Evolutionary conservation across 148 eudicot genomes (phyloP), one percentile per base, ranked within the genome.

Genomic region (Diospyros lotus): DNA sequence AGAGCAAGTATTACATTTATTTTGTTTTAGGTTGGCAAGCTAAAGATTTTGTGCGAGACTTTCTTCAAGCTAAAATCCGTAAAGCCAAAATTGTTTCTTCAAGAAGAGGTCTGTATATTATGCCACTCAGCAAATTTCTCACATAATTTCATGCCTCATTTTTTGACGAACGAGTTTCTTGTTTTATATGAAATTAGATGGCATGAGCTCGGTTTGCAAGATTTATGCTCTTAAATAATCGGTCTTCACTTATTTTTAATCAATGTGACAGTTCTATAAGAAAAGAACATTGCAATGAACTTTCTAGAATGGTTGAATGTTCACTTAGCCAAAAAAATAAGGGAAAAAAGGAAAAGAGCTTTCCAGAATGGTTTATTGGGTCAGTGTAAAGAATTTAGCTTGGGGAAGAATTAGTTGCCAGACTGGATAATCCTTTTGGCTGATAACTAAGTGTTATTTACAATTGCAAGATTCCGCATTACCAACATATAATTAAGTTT

Each of bases 41-140:
- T 95, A 81, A 95, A 95, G 92, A 95, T 84, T 78, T 92, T 96
- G 42, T 89, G 97, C 39, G 90, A 88, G 86, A 93, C 85, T 83
- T 93, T 96, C 82, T 96, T 96, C 83, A 96, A 93, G 88, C 82
- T 96, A 76, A 91, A 91, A 73, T 87, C 91, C 15, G 72, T 86
- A 56, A 91, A 91, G 77, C 80, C 91, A 50, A 78, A 76, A 76
- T 61, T 94, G 71, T 88, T 86, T 85, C 90, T 96, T 52, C 86
- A 91, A 78, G 99, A 95, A 86, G 88, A 88, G 99, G 99, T 96
- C 75, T 45, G 76, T 79, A 58, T 70, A 48, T 66, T 28, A 58
- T 72, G 42, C 75, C 66, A 17, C 40, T 43, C 64, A 58, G 44
- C 48, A n/a, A n/a, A n/a, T 15, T 9, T 76, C 38, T 13, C 6